Evolutionary conservation across 116 monocot species (phyloP).

Genomic region (Cymodocea nodosa): DNA sequence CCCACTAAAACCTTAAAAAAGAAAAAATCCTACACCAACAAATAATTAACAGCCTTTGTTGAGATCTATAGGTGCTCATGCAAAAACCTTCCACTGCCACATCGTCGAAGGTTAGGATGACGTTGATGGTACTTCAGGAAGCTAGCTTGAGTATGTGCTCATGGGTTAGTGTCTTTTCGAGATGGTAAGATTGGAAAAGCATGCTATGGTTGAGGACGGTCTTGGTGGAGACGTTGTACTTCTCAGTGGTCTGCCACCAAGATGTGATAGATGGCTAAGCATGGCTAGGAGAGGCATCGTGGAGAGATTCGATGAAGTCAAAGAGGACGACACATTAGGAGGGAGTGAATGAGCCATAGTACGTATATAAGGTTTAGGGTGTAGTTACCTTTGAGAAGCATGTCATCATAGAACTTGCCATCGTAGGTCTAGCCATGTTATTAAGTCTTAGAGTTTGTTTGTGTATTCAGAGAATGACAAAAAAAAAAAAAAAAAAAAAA

Average conservation of each 20-base stretch:
- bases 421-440: no score
- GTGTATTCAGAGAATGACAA: no score
- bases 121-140: conserved; percentile 15
- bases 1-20: no score
- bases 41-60: no score
- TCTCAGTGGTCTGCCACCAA: no score
- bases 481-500: no score
- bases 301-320: conserved; percentile 14
- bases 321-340: conserved; percentile 9
- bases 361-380: conserved; percentile 15
- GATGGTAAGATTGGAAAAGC: conserved; percentile 22
- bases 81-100: conserved; percentile 54
- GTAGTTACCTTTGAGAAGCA: conserved; percentile 18
- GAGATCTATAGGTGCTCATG: conserved; percentile 35
- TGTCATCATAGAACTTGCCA: conserved; percentile 18
- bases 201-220: no score
- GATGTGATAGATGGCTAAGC: conserved; percentile 21
- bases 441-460: no score
- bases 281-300: neutral
- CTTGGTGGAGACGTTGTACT: no score
- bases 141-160: conserved; percentile 29
- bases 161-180: conserved; percentile 27
- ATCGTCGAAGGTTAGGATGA: conserved; percentile 36
- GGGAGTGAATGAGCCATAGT: conserved; percentile 12
- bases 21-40: no score